Base-by-base conservation (phyloP, 495 filamentous ascomycete species). In the Pyrenula aspistea region DNA sequence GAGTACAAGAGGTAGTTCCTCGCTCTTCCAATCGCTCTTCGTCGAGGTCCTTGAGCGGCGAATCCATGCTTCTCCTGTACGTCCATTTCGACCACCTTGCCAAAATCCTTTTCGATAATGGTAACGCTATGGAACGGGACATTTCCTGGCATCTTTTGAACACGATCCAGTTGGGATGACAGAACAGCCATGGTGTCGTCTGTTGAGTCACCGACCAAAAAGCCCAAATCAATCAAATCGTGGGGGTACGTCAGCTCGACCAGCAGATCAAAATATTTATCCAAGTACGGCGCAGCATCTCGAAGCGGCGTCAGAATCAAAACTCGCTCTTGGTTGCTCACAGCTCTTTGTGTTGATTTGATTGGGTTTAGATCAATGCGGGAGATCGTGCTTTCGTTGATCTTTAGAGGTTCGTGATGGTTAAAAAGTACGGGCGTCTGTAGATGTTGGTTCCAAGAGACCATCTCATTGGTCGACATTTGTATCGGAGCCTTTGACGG, bases 351-450 rank as follows among this genome's bases (percentile, higher is more conserved):
- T 31, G 91, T 91, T 2, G 92, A 95, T 63, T 77, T 82, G 71
- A 96, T 84, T 12, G 78, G 78, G 68, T 98, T 97, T 57, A 98
- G 82, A 66, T 97, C 75, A 63, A 96, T 76, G 54, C 81, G 78
- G 49, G 77, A 59, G 72, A 97, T 93, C n/a, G 82, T 84, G 24
- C 78, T 79, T 52, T 82, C 81, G 69, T 96, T 92, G 67, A 96
- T 76, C 66, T 86, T 83, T 60, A 94, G 75, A 49, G 93, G 88
- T 59, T 84, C 81, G 71, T 97, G 94, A 70, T 88, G 89, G 71
- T 98, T 98, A 79, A 93, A 95, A 60, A 96, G 80, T 57, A 97
- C 88, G 42, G 93, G 93, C 10, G 93, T 97, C 59, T 89, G 83
- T 54, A 90, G 73, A 67, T 96, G 91, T 55, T 83, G 81, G 59